phyloP scores from a whole-genome alignment of 768 basidiomycete species.

The Crassisporium funariophilum region DNA sequence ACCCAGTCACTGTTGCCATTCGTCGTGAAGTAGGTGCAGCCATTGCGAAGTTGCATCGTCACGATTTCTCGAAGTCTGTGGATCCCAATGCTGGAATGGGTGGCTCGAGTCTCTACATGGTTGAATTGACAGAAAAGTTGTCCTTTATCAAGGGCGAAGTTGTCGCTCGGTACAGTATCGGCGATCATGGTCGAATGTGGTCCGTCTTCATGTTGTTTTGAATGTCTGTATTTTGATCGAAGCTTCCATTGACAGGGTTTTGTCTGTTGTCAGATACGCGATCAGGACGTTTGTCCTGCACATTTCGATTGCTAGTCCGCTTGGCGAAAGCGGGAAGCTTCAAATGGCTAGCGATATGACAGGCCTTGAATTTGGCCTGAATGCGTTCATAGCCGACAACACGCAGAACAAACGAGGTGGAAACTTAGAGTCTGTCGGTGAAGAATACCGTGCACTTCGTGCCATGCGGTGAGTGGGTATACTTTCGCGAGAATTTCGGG shows the following conservation, averaged over 20 bases:
- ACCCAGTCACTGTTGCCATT: slow-evolving; percentile 67
- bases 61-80: slow-evolving; percentile 74
- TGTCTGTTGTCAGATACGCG: slow-evolving; percentile 72
- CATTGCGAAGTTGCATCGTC: slow-evolving; percentile 80
- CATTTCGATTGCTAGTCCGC: slow-evolving; percentile 88
- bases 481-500: not conserved
- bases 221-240: slow-evolving; percentile 1
- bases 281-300: slow-evolving; percentile 90
- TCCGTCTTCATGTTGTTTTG: slow-evolving; percentile 36
- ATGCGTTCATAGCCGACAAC: slow-evolving; percentile 69
- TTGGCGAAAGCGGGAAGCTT: slow-evolving; percentile 92
- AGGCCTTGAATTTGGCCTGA: slow-evolving; percentile 90
- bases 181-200: slow-evolving; percentile 77
- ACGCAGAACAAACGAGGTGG: slow-evolving; percentile 60
- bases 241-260: slow-evolving; percentile 44
- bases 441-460: slow-evolving; percentile 83
- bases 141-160: slow-evolving; percentile 79
- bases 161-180: slow-evolving; percentile 67
- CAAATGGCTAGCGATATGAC: slow-evolving; percentile 97
- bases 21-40: slow-evolving; percentile 81
- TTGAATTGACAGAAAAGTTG: slow-evolving; percentile 88
- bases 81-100: slow-evolving; percentile 69
- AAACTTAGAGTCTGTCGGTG: slow-evolving; percentile 75
- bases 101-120: slow-evolving; percentile 84
- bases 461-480: slow-evolving; percentile 71